phyloP scores from a whole-genome alignment of 78 protist species.

The Dictyostelium citrinum region DNA sequence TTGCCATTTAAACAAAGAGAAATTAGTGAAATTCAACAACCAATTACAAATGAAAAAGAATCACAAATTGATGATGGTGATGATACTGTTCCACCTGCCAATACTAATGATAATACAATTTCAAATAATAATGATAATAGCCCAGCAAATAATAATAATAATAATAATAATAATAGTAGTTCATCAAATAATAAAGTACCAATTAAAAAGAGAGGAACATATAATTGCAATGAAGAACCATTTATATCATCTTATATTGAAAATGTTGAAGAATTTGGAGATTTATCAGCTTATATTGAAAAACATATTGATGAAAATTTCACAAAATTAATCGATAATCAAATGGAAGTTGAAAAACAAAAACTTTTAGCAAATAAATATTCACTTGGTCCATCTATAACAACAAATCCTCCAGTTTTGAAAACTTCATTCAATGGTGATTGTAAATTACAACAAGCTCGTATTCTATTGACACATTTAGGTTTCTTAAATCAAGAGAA shows the following conservation, averaged over 20 bases:
- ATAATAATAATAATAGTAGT: background rate
- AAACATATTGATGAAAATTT: conserved; percentile 13
- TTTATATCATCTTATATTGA: background rate
- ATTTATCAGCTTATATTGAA: background rate
- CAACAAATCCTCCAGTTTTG: background rate
- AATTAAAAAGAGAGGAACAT: background rate
- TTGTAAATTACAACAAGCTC: conserved; percentile 52
- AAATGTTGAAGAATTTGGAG: conserved; percentile 28
- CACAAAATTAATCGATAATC: background rate
- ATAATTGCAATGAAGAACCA: background rate
- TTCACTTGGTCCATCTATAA: background rate
- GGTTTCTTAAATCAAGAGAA: conserved; percentile 28
- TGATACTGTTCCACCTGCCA: background rate
- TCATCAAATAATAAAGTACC: background rate
- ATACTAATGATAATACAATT: background rate
- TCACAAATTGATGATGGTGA: background rate
- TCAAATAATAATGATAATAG: background rate
- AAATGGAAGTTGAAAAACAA: background rate
- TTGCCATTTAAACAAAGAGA: conserved; percentile 37
- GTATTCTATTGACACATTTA: conserved; percentile 15
- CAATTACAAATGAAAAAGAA: background rate
- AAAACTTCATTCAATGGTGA: conserved; percentile 28
- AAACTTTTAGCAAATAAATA: background rate
- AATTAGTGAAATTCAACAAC: background rate
- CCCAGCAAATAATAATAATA: background rate